These are phyloP conservation scores for Trapa incisa DNA, from an alignment of 345 rosid genomes.

Conservation along the genomic window DNA sequence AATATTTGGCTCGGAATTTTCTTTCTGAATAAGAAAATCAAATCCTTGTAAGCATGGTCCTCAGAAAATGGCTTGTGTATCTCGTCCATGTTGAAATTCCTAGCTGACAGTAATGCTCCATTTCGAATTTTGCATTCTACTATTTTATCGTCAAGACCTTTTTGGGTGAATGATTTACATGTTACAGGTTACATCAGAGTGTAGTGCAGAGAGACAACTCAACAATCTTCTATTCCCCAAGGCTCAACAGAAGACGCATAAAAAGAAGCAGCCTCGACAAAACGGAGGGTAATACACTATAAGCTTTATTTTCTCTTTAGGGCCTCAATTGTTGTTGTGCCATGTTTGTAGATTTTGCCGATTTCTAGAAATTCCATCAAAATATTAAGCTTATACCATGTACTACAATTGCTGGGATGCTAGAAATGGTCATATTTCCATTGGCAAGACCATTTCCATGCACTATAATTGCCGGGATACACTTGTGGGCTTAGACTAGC, in stretches of 20 bases:
- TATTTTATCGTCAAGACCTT: neutral
- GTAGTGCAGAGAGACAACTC: conserved; percentile 64
- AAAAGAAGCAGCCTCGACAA: conserved; percentile 32
- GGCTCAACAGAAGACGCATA: conserved; percentile 18
- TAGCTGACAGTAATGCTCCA: neutral
- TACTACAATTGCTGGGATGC: no score
- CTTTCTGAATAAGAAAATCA: neutral
- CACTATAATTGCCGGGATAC: no score
- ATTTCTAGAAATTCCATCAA: neutral
- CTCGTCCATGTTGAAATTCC: neutral
- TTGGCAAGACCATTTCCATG: no score
- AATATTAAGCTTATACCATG: neutral
- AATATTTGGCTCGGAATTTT: neutral
- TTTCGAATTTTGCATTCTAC: neutral
- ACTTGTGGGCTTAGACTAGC: no score
- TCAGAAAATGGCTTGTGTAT: neutral
- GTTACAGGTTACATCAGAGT: conserved; percentile 72
- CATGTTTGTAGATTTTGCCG: neutral
- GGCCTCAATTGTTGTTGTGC: conserved; percentile 13
- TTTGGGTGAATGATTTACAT: neutral
- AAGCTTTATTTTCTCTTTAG: conserved; percentile 1
- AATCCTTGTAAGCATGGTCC: neutral
- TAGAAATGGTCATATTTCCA: no score
- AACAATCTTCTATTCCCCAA: conserved; percentile 58
- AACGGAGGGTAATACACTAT: conserved; percentile 19